Percentiles rank a stretch among this genome's conserved stretches.
Evolutionary conservation across 768 basidiomycete species (phyloP).

Genomic region (Chalciporus piperatus): DNA sequence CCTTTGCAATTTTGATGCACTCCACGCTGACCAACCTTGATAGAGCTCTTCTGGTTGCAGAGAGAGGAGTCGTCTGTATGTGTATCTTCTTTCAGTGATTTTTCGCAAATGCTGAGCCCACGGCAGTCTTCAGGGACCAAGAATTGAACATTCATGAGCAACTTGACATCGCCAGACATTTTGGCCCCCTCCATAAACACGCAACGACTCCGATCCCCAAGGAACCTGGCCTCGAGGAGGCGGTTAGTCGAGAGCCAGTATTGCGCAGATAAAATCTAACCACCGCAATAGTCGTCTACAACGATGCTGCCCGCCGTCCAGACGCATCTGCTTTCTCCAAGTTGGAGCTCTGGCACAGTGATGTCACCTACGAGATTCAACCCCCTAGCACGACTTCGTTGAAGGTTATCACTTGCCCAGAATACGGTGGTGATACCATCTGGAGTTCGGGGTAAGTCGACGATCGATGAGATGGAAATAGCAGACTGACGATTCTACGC

Average conservation of each 20-base stretch:
- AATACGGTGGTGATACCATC: constrained; percentile 74
- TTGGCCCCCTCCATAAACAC: constrained; percentile 78
- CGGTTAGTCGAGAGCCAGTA: constrained; percentile 36
- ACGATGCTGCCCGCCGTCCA: constrained; percentile 59
- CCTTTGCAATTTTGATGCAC: background rate
- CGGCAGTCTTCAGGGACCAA: constrained; percentile 71
- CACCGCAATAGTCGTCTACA: constrained; percentile 58
- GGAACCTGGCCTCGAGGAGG: constrained; percentile 71
- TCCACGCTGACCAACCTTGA: constrained; percentile 7
- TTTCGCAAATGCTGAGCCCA: background rate
- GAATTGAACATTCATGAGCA: constrained; percentile 66
- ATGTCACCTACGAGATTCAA: constrained; percentile 78
- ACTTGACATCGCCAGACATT: constrained; percentile 68
- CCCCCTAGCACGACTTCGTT: constrained; percentile 80
- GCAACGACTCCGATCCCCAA: constrained; percentile 75
- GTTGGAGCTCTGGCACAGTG: constrained; percentile 78
- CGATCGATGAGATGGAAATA: background rate
- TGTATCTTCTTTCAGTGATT: constrained; percentile 17
- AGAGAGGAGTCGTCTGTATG: constrained; percentile 75
- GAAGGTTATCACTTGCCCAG: constrained; percentile 67
- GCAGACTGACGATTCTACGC: constrained; percentile 4
- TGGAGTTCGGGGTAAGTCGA: constrained; percentile 70
- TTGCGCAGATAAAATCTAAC: too few relatives aligned
- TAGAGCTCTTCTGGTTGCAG: constrained; percentile 71
- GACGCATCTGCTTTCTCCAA: constrained; percentile 66